Evolutionary conservation across 345 rosid species (phyloP), one percentile per base, ranked within the genome.

Genomic region (Hibiscus trionum): DNA sequence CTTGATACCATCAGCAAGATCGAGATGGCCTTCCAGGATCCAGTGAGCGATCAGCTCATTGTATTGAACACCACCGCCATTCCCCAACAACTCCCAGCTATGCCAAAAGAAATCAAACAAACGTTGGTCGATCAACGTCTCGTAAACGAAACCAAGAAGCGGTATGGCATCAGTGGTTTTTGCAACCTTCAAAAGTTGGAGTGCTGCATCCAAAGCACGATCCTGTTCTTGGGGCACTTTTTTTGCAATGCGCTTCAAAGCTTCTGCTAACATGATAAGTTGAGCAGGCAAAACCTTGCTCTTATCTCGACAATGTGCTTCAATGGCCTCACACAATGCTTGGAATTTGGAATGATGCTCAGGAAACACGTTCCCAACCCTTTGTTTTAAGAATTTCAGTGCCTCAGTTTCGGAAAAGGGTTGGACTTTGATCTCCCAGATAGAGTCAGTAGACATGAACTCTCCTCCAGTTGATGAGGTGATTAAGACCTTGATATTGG

Each of bases 1-100:
- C 57, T 80, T 81, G 8, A 87, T 69, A 24, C 73, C 62, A 72
- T 76, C 80, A 37, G 69, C 19, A 31, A 78, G 78, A 79, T 61
- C 88, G 53, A 88, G 85, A 61, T 72, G 85, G 58, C 93, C 91
- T 82, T 91, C 91, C 71, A 91, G 76, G n/a, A 87, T 82, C 93
- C 90, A 88, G 12, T 86, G 81, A 10, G 84, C 59, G 72, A 87
- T 85, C 85, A 88, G 73, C 66, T 84, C 87, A 50, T 80, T 84
- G 73, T 77, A 85, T 73, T 86, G 81, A 63, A 84, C 81, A 15
- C 74, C 72, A 10, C 82, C 82, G 73, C 65, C 75, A 4, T 73
- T 75, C 47, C 24, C 14, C 72, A 81, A 77, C 67, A 85, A 80
- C 57, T 77, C 74, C 74, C 72, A 66, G 77, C 85, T 78, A 60